Base-by-base conservation (phyloP, 768 basidiomycete genomes). In the Russula sp. region DNA sequence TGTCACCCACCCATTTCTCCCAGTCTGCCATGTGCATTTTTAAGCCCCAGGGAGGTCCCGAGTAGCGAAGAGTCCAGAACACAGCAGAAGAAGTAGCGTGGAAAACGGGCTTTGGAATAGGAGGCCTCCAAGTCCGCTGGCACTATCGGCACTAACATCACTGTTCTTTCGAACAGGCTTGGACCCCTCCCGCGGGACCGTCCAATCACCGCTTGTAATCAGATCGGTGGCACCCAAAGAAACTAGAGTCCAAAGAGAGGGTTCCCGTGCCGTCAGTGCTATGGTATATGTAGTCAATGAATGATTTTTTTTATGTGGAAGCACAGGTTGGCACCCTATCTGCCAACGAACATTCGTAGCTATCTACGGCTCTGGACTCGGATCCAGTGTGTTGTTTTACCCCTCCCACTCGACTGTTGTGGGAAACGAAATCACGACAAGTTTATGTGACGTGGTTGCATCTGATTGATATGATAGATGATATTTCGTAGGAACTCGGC, bases 171-270 rank as follows among this genome's bases (percentile, higher is more conserved):
- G 59, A 52, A 61, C 38, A 57, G 44, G 22, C 28, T 28, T n/a
- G 30, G 22, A 60, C 53, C 59, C 59, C 59, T 61, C 55, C 64
- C 64, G 64, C 64, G 64, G 64, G 48, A 61, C 64, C 64, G 59
- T 57, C 55, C 64, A 65, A 65, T 61, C 64, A 42, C 64, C 64
- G 60, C 40, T 26, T 61, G 54, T 44, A 65, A 65, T 61, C 64
- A 65, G 64, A 65, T 65, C 59, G 60, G 64, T 65, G 64, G 64
- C 59, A 65, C 64, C 58, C 59, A 61, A 11, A 52, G 55, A 61
- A 65, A 65, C 64, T 57, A 46, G 59, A 65, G 59, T 56, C 59
- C 63, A 48, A 63, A 53, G 63, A 59, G 34, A 51, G 54, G 58
- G 53, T 60, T 51, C 64, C 60, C 56, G 64, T 65, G 64, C 64